phyloP scores from a whole-genome alignment of 768 basidiomycete species.

The Leccinellum rugosiceps region DNA sequence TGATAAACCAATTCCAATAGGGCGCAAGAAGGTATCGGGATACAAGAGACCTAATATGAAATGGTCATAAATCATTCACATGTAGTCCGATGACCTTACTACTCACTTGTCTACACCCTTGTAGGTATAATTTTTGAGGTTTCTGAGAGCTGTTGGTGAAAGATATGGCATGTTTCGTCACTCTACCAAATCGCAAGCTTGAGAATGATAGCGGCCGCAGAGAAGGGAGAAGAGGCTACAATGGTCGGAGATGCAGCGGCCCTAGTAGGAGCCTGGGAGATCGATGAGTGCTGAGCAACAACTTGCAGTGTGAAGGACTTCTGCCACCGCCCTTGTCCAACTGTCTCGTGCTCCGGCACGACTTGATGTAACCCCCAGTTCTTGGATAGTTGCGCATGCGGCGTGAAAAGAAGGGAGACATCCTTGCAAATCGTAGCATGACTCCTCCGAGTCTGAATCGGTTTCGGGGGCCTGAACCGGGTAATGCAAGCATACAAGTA shows the following conservation, averaged over 20 bases:
- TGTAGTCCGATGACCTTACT: constrained; percentile 9
- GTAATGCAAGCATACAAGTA: too few relatives aligned
- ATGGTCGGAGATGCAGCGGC: too few relatives aligned
- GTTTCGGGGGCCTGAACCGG: too few relatives aligned
- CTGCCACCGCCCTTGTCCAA: neutral
- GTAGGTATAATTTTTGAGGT: constrained; percentile 76
- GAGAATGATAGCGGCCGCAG: neutral
- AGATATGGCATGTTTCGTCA: constrained; percentile 59
- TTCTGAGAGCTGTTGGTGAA: constrained; percentile 61
- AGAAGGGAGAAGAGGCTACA: neutral
- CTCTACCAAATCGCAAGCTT: neutral
- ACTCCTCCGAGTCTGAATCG: too few relatives aligned
- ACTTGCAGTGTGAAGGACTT: neutral
- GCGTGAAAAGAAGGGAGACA: too few relatives aligned
- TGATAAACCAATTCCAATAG: constrained; percentile 92
- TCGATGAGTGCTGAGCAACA: neutral
- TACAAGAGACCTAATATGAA: constrained; percentile 62
- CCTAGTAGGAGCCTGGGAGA: neutral
- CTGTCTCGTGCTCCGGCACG: neutral
- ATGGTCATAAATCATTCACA: neutral
- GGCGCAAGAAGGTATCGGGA: constrained; percentile 77
- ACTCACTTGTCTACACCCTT: constrained; percentile 77
- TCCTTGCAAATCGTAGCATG: too few relatives aligned
- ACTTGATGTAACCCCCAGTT: neutral
- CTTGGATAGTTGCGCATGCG: too few relatives aligned